A percentile compares a stretch with the other conserved stretches of the same genome.
These are phyloP conservation scores for Trichoderma parareesei DNA, from an alignment of 495 filamentous ascomycete species.

Conservation along the genomic window DNA sequence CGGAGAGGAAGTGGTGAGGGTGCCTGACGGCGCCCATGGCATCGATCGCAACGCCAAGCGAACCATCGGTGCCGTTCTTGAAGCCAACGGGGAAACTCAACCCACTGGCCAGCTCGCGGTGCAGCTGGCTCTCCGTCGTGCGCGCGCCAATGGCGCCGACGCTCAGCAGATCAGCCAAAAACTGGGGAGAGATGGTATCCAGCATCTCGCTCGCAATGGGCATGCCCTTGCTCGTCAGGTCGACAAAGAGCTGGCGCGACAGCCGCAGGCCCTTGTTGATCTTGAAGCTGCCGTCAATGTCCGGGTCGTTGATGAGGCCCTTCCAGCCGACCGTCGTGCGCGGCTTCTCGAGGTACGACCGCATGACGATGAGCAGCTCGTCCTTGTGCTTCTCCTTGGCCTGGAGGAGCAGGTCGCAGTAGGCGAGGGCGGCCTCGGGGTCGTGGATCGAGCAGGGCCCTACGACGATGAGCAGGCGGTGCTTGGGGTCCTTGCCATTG, in stretches of 20 bases:
- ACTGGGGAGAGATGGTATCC: slow-evolving; percentile 97
- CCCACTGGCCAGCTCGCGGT: slow-evolving; percentile 89
- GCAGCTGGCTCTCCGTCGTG: slow-evolving; percentile 92
- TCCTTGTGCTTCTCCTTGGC: slow-evolving; percentile 85
- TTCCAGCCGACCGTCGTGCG: slow-evolving; percentile 99
- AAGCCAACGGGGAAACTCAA: slow-evolving; percentile 96
- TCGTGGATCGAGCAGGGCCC: slow-evolving; percentile 98
- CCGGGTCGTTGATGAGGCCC: slow-evolving; percentile 97
- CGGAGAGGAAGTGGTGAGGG: slow-evolving; percentile 95
- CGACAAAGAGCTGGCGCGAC: slow-evolving; percentile 87
- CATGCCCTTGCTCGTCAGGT: slow-evolving; percentile 91
- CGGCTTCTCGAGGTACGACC: slow-evolving; percentile 97
- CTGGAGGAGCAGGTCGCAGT: slow-evolving; percentile 74
- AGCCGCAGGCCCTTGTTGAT: slow-evolving; percentile 94
- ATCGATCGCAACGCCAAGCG: slow-evolving; percentile 83
- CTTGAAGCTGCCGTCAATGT: slow-evolving; percentile 97
- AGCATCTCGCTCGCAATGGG: slow-evolving; percentile 98
- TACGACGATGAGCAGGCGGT: slow-evolving; percentile 82
- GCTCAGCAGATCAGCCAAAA: slow-evolving; percentile 86
- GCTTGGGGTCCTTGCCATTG: slow-evolving; percentile 64
- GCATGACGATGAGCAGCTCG: slow-evolving; percentile 93
- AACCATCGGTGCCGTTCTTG: slow-evolving; percentile 98
- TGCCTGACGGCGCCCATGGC: slow-evolving; percentile 91
- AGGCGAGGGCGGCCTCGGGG: slow-evolving; percentile 82
- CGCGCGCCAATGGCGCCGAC: slow-evolving; percentile 91